Evolutionary conservation across 176 grass and related monocot species (phyloP), one percentile per base, ranked within the genome.

Genomic region (Eragrostis curvula): DNA sequence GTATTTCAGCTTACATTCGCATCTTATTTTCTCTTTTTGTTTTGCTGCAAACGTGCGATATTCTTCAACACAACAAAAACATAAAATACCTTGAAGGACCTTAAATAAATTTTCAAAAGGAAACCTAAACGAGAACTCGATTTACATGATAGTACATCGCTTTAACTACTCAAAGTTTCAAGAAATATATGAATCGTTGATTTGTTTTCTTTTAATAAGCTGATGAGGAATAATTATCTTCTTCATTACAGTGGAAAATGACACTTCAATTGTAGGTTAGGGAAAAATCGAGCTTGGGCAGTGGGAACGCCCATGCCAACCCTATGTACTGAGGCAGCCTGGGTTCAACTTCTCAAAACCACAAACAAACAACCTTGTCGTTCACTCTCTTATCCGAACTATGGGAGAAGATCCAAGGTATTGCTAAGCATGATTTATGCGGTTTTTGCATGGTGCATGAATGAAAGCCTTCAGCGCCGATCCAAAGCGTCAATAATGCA

Each of bases 401-500:
- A 36, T 36, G 32, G 21, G 7, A 58, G n/a, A 58, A 2, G n/a
- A 11, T n/a, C 23, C 18, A 56, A 18, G 20, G 21, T 8, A n/a
- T 56, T 21, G 57, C n/a, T 12, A 60, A 5, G 27, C 57, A 60
- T 60, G 10, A 27, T 59, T 25, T 25, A 25, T 27, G 24, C 9
- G 13, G 7, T 21, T 7, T 56, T 36, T 36, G 32, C 4, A 2
- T 12, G 46, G 46, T 47, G 9, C 46, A 12, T 47, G 46, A 12
- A 12, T 12, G 46, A 36, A 36, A 36, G 32, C 32, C 32, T 36
- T 36, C 32, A 11, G 21, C 52, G 58, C 70, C 8, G 46, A 57
- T 75, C 58, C 15, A 30, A 30, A 25, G 41, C 27, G n/a, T 66
- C 76, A 23, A 79, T 65, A 66, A 79, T 65, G 75, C 43, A 48